These are phyloP conservation scores for Cryptococcus sp. DNA, from an alignment of 1,284 basidiomycete species.

Conservation along the genomic window DNA sequence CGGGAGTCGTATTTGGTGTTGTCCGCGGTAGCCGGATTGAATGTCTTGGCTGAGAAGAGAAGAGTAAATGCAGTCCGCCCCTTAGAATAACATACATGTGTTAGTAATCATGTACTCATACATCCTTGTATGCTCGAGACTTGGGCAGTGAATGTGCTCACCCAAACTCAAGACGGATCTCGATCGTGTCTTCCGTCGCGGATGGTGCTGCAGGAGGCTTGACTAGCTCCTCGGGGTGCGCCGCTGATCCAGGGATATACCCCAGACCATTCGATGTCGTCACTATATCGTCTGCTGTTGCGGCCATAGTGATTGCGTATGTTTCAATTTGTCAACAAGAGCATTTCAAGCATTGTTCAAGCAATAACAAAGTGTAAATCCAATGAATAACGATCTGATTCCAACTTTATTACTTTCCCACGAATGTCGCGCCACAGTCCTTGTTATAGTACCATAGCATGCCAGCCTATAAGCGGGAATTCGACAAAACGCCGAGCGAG, in stretches of 20 bases:
- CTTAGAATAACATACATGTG: constrained; percentile 56
- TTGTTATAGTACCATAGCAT: not conserved
- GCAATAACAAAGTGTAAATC: not conserved
- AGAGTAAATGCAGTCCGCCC: constrained; percentile 83
- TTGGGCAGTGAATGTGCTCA: constrained; percentile 23
- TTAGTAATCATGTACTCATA: not conserved
- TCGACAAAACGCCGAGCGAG: constrained; percentile 4
- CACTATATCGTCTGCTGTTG: constrained; percentile 14
- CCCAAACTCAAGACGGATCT: constrained; percentile 52
- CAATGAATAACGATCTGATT: not conserved
- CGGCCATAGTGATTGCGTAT: constrained; percentile 4
- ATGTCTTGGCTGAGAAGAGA: constrained; percentile 68
- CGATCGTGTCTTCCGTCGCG: constrained; percentile 26
- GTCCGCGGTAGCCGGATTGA: constrained; percentile 61
- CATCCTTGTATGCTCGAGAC: not conserved
- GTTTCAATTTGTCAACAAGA: no score
- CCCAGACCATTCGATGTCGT: constrained; percentile 29
- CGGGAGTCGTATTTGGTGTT: constrained; percentile 43
- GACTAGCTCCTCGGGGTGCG: constrained; percentile 12
- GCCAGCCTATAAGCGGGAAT: not conserved
- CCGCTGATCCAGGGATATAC: constrained; percentile 19
- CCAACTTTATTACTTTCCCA: constrained; percentile 5
- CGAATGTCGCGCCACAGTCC: constrained; percentile 2
- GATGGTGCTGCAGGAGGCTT: constrained; percentile 12
- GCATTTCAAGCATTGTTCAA: not conserved